Evolutionary conservation across 495 filamentous ascomycete genomes (phyloP).

Genomic region (Usnea hakonensis): DNA sequence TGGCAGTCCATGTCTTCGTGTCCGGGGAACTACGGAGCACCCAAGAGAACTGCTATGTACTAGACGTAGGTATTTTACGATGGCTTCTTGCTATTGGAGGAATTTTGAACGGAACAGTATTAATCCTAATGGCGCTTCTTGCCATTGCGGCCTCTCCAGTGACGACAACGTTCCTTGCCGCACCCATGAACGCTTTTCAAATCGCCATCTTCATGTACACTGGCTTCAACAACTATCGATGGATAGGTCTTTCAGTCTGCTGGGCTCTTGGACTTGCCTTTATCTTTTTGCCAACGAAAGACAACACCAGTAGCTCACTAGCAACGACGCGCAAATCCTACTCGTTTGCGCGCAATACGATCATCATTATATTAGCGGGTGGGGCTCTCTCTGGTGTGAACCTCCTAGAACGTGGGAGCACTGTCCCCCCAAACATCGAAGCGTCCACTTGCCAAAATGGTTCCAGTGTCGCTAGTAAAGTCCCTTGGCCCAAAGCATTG

Average conservation of each 20-base stretch:
- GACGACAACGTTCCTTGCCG: neutral
- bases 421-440: neutral
- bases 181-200: conserved; percentile 2
- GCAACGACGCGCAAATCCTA: neutral
- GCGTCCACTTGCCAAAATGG: neutral
- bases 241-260: neutral
- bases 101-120: neutral
- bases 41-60: conserved; percentile 13
- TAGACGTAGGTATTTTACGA: neutral
- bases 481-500: neutral
- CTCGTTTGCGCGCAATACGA: neutral
- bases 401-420: neutral
- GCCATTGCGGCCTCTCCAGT: neutral
- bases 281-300: neutral
- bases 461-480: neutral
- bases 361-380: conserved; percentile 1
- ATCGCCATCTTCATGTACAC: conserved; percentile 3
- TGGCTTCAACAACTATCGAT: neutral
- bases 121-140: neutral
- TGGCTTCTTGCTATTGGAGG: neutral
- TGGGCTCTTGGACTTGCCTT: neutral
- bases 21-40: conserved; percentile 11
- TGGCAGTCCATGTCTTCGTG: conserved; percentile 4
- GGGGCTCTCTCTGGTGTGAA: conserved; percentile 9
- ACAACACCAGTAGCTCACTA: neutral